Evolutionary conservation across 2,329 filamentous ascomycete genomes (phyloP), one percentile per base, ranked within the genome.

Genomic region (Thermoascus crustaceus): DNA sequence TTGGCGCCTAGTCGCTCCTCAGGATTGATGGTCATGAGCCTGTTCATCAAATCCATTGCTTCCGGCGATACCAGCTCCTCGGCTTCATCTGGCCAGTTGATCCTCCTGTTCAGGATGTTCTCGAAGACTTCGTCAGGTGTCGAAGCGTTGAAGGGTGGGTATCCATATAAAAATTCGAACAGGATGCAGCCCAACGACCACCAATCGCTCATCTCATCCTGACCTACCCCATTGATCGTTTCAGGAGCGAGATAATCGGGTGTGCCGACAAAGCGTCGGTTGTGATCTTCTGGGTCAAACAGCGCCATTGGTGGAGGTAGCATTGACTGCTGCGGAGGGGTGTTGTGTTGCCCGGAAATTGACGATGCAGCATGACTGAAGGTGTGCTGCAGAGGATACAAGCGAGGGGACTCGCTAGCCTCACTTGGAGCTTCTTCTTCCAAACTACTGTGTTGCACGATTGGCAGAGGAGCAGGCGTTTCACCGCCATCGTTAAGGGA

Each of bases 121-220:
- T 95, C 85, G 54, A 98, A 98, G 1, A 98, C 91, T 49, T 91
- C 74, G 49, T 98, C 91, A 0, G 91, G 86, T 31, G 88, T 87
- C 13, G 73, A 70, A 1, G 86, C 91, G 57, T 96, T 87, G 60
- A 98, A 98, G 0, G 91, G 91, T 1, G 91, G 91, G 39, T 85
- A 82, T 1, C 91, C 91, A 53, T 85, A 96, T 2, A 98, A 67
- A 47, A 94, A 95, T 53, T 98, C 91, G 52, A 95, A 98, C 61
- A 96, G 68, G 49, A 98, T 96, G 58, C 93, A 98, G 1, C 91
- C 91, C n/a, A 98, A 73, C 14, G 91, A 96, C 91, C 91, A 98
- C 91, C 91, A 98, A 77, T 98, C 91, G 55, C 91, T 96, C 47
- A 89, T 91, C 60, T 96, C 89, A 53, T 98, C 91, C 60, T 98